Conservation (phyloP, 805 yeast genomes). For the Candida arabinofermentans region DNA sequence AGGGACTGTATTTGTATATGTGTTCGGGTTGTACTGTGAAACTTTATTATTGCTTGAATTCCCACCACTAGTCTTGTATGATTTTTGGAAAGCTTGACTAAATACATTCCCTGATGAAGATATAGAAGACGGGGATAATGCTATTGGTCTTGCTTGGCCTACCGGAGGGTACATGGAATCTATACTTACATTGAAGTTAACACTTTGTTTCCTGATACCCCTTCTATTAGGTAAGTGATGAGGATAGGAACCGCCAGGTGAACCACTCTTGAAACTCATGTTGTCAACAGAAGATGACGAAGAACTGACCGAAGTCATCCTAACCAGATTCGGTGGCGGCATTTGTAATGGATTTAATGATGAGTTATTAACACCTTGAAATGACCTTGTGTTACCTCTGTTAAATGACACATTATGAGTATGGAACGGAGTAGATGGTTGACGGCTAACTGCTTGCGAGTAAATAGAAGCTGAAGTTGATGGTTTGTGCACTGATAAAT, state of each 20-base stretch:
- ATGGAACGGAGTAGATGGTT: background rate
- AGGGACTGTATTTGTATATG: constrained; percentile 11
- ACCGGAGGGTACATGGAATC: constrained; percentile 3
- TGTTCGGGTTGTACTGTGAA: background rate
- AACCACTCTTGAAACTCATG: constrained; percentile 22
- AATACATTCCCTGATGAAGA: constrained; percentile 22
- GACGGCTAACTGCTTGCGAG: background rate
- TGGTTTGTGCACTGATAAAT: background rate
- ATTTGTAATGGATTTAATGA: constrained; percentile 5
- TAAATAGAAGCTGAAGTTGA: constrained; percentile 1
- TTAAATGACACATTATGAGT: constrained; percentile 16
- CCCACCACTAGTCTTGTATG: constrained; percentile 1
- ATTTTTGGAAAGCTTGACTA: constrained; percentile 23
- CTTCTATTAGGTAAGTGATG: constrained; percentile 23
- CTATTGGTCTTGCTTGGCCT: no score
- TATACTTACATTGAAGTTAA: background rate
- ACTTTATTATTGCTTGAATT: background rate
- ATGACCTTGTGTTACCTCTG: constrained; percentile 10
- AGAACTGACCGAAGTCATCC: constrained; percentile 23
- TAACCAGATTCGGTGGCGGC: constrained; percentile 7
- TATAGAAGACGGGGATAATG: constrained; percentile 3
- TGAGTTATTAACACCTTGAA: constrained; percentile 10
- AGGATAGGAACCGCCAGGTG: constrained; percentile 26
- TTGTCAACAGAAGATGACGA: constrained; percentile 21
- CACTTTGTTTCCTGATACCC: constrained; percentile 21